Evolutionary conservation across 805 yeast species (phyloP), one percentile per base, ranked within the genome.

Genomic region (Candida germanica): DNA sequence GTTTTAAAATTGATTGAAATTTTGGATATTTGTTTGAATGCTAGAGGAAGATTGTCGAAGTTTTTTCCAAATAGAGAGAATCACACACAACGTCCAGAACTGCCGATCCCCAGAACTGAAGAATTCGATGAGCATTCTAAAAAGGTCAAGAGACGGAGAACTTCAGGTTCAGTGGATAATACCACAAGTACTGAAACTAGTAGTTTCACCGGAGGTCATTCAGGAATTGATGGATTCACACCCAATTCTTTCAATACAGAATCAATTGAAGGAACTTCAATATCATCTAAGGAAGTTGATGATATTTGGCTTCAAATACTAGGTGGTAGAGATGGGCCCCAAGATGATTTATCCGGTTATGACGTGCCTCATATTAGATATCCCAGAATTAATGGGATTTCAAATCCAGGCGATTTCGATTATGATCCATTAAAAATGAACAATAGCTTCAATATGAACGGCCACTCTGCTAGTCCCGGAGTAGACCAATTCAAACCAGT

Each of bases 1-100:
- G 34, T 33, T 6, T 5, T 21, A 8, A 29, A 32, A 15, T 9
- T 37, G 15, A 28, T 17, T n/a, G 34, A 29, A 20, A 21, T 32
- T 10, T 32, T 37, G 26, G 33, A 37, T 21, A 18, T 32, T 21
- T 37, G 40, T 33, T 28, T 37, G 13, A 36, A 32, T 11, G 31
- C 36, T 5, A 31, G 29, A 27, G 12, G 27, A 11, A 35, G 29
- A 17, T 10, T 35, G 7, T 16, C 33, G 5, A n/a, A 16, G 9
- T 13, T 23, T n/a, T 18, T 21, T 10, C 25, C 25, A 5, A 29
- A 35, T 3, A 18, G 12, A 5, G 7, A 23, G 5, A 17, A 10
- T 3, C 23, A 20, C 6, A 20, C 9, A 6, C 23, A 20, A 10
- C 6, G 10, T 20, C 23, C 23, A 20, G 10, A 20, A 6, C 23